Evolutionary conservation across 2,329 filamentous ascomycete genomes (phyloP).

Genomic region (Didymella exigua): DNA sequence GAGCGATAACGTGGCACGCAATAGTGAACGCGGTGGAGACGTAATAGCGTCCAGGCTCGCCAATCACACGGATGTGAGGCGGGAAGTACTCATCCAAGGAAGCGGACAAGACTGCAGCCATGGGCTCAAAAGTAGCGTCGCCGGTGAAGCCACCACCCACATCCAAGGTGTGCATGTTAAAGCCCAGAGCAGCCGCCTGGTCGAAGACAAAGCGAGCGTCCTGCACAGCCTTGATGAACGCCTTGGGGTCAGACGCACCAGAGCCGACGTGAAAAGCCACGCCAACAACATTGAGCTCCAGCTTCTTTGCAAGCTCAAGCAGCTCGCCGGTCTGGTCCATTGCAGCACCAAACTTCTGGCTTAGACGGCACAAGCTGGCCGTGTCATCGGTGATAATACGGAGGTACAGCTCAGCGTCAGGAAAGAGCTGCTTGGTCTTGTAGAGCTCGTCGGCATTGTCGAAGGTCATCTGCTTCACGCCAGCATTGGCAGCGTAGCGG

Average conservation of each 20-base stretch:
- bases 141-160: constrained; percentile 92
- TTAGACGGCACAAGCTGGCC: constrained; percentile 89
- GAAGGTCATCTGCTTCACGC: constrained; percentile 98
- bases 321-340: constrained; percentile 80
- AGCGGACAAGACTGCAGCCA: constrained; percentile 78
- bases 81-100: constrained; percentile 91
- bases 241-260: constrained; percentile 88
- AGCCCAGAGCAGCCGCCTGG: constrained; percentile 77
- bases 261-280: constrained; percentile 99
- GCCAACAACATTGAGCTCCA: constrained; percentile 89
- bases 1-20: constrained; percentile 93
- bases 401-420: constrained; percentile 86
- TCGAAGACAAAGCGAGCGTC: constrained; percentile 91
- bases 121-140: constrained; percentile 89
- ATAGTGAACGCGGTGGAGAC: constrained; percentile 92
- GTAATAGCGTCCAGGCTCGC: constrained; percentile 96
- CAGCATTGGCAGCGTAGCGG: constrained; percentile 80
- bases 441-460: constrained; percentile 97
- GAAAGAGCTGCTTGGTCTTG: constrained; percentile 94
- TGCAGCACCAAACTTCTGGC: constrained; percentile 95
- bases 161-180: constrained; percentile 83
- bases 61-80: constrained; percentile 81
- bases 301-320: constrained; percentile 76
- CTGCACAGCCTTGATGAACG: constrained; percentile 87
- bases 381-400: constrained; percentile 97